Evolutionary conservation across 2,329 filamentous ascomycete species (phyloP), one percentile per base, ranked within the genome.

Genomic region (Fusarium liriodendri): DNA sequence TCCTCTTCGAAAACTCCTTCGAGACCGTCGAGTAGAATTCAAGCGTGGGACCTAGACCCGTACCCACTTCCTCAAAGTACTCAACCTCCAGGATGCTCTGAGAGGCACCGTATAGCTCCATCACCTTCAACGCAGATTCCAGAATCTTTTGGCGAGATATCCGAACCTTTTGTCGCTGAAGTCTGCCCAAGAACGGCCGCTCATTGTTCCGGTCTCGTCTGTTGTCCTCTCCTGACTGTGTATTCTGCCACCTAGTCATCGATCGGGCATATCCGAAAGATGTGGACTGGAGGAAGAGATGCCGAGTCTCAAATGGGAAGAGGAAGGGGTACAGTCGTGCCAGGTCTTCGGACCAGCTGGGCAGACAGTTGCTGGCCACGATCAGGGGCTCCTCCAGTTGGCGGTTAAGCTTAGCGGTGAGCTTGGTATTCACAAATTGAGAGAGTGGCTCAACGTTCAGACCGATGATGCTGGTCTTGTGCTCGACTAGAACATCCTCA

Each of bases 11-110:
- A 79, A 98, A 98, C 81, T 99, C 97, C 77, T 94, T 97, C 0
- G 97, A 99, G 2, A 98, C 96, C 0, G 94, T 97, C 0, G 97
- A 98, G 83, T 99, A 99, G 82, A 99, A 99, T 81, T 99, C 97
- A 16, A 99, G 88, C 0, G 97, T 99, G 5, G 97, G 97, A 0
- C 97, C 97, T 54, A 99, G 88, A 55, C 97, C 97, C 27, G 97
- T 99, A 66, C 97, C 97, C 25, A 99, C 97, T 84, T 99, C 97
- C 79, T 98, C 97, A 76, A 99, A 99, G 80, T 99, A 99, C 79
- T 99, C 97, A 2, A 99, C 96, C 80, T 99, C 97, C 1, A 99
- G 85, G 32, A 98, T 94, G 81, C 96, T 98, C 68, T 97, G 94
- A 1, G 96, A 97, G n/a, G 94, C 94, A 1, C 97, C 97, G 78